A percentile compares a stretch with the other conserved stretches of the same genome.
These are phyloP conservation scores for Suillus placidus DNA, from an alignment of 768 basidiomycete species.

Conservation along the genomic window DNA sequence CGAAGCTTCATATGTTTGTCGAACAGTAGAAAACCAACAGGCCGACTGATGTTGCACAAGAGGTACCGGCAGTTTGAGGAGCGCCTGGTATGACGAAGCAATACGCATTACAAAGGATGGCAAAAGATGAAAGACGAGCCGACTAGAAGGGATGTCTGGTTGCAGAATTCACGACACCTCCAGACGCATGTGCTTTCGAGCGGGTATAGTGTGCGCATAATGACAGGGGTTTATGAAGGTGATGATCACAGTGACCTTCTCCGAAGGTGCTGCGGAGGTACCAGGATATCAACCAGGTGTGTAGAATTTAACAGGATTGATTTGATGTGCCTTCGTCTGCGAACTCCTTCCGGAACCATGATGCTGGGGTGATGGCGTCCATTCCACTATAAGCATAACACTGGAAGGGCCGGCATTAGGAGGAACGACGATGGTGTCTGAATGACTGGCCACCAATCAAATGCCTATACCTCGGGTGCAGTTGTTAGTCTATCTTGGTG, in stretches of 20 bases:
- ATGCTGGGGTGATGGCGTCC: conserved; percentile 47
- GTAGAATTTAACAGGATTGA: conserved; percentile 55
- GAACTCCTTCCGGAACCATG: conserved; percentile 23
- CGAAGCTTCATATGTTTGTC: not conserved
- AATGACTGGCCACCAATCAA: not conserved
- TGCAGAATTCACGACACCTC: not conserved
- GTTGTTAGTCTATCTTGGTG: not conserved
- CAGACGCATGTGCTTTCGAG: not conserved
- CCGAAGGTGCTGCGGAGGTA: conserved; percentile 46
- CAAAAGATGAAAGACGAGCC: not conserved
- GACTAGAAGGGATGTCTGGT: not conserved
- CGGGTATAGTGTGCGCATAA: not conserved
- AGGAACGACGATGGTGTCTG: conserved; percentile 9
- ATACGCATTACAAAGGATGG: not conserved
- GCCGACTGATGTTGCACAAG: not conserved
- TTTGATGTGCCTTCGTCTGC: conserved; percentile 61
- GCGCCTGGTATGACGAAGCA: not conserved
- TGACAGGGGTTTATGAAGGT: not conserved
- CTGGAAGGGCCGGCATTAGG: conserved; percentile 25
- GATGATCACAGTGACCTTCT: not conserved
- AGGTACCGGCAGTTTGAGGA: not conserved
- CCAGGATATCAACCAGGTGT: conserved; percentile 56
- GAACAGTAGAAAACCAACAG: not conserved
- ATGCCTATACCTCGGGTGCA: not conserved
- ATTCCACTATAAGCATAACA: conserved; percentile 55